Evolutionary conservation across 2,329 filamentous ascomycete species (phyloP).

Genomic region (Cryphonectria naterciae): DNA sequence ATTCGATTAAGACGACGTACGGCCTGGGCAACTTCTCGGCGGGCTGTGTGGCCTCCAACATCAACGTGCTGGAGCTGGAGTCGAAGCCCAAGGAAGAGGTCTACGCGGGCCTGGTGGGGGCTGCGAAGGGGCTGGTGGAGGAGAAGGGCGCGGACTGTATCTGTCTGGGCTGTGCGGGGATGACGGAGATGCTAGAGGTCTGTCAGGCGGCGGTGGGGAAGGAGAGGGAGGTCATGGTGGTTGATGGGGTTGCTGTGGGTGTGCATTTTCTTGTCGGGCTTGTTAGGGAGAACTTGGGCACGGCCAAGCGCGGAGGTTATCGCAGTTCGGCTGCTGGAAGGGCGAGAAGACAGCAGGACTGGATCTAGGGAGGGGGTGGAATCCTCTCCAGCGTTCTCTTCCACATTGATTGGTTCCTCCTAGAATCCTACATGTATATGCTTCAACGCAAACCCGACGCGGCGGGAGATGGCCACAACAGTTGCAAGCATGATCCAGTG

Average conservation of each 20-base stretch:
- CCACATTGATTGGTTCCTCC: background rate
- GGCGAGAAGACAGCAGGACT: constrained; percentile 42
- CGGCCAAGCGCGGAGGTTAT: constrained; percentile 49
- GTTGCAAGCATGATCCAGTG: background rate
- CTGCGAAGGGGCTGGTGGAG: constrained; percentile 44
- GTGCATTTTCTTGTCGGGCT: constrained; percentile 50
- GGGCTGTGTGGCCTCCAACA: constrained; percentile 44
- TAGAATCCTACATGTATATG: background rate
- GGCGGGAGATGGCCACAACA: background rate
- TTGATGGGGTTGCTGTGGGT: constrained; percentile 55
- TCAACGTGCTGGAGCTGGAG: constrained; percentile 50
- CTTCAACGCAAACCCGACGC: background rate
- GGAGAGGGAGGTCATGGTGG: constrained; percentile 47
- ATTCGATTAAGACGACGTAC: constrained; percentile 44
- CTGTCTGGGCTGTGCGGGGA: constrained; percentile 54
- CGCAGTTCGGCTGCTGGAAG: constrained; percentile 44
- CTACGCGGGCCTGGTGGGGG: constrained; percentile 42
- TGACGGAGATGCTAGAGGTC: constrained; percentile 49
- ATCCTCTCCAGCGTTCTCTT: no score
- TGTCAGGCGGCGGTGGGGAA: constrained; percentile 51
- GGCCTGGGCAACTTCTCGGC: constrained; percentile 47
- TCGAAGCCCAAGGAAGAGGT: constrained; percentile 44
- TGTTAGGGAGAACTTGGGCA: constrained; percentile 49
- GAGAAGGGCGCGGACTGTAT: constrained; percentile 38
- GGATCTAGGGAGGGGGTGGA: constrained; percentile 35